Evolutionary conservation across 306 rosid species (phyloP).

Genomic region (Amphicarpaea edgeworthii): DNA sequence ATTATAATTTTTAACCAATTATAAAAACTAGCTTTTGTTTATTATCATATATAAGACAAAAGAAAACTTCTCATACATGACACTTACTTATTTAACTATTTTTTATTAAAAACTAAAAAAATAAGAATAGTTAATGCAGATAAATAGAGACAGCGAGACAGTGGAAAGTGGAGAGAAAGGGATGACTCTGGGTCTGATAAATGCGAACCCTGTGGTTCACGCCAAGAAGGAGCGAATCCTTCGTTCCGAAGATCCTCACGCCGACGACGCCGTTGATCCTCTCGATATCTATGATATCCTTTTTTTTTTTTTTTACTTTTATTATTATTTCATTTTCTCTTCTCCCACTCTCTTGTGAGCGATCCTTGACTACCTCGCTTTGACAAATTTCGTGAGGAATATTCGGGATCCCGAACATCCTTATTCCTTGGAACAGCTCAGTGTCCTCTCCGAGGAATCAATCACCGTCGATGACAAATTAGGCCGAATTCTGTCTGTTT

Average conservation of each 20-base stretch:
- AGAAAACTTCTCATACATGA: too few species aligned
- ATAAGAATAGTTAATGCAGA: too few species aligned
- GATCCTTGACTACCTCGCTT: conserved; percentile 80
- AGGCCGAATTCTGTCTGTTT: conserved; percentile 79
- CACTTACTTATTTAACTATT: too few species aligned
- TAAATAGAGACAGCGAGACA: too few species aligned
- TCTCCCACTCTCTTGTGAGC: neutral
- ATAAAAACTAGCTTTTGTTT: too few species aligned
- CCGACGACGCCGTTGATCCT: conserved; percentile 88
- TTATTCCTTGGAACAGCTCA: conserved; percentile 95
- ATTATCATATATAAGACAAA: too few species aligned
- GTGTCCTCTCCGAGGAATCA: conserved; percentile 95
- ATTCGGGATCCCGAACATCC: conserved; percentile 99
- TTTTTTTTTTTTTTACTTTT: too few species aligned
- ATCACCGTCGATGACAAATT: conserved; percentile 89
- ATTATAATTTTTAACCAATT: too few species aligned
- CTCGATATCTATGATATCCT: conserved; percentile 99
- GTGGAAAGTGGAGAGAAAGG: neutral
- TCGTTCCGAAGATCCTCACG: conserved; percentile 76
- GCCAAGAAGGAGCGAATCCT: conserved; percentile 87
- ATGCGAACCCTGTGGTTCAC: conserved; percentile 96
- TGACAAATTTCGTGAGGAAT: conserved; percentile 87
- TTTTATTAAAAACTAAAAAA: too few species aligned
- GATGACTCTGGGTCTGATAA: conserved; percentile 95
- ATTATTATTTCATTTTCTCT: neutral